These are phyloP conservation scores for Candida manassasensis DNA, from an alignment of 805 yeast genomes.

Conservation along the genomic window DNA sequence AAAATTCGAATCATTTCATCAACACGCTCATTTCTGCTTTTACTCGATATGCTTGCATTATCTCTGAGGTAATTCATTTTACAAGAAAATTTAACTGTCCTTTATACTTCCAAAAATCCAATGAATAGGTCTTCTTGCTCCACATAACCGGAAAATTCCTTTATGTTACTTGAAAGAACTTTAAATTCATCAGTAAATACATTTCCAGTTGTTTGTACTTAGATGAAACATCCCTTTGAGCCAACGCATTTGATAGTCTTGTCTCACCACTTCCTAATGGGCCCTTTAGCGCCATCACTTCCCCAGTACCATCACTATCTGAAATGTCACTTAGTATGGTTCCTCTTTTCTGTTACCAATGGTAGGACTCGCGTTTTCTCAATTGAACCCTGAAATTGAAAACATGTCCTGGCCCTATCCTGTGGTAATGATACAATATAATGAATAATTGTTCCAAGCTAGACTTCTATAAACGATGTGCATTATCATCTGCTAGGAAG, in stretches of 20 bases:
- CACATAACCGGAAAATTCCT: slow-evolving; percentile 14
- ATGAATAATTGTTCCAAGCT: too few species aligned
- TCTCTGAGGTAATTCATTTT: slow-evolving; percentile 4
- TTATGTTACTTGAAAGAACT: neutral
- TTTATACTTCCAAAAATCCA: slow-evolving; percentile 17
- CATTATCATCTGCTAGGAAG: too few species aligned
- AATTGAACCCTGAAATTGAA: slow-evolving; percentile 3
- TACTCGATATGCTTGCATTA: neutral
- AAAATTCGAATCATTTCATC: slow-evolving; percentile 9
- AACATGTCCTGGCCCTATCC: neutral
- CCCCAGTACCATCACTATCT: slow-evolving; percentile 23
- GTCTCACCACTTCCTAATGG: slow-evolving; percentile 41
- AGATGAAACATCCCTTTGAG: slow-evolving; percentile 44
- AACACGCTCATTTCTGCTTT: slow-evolving; percentile 10
- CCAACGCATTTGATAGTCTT: slow-evolving; percentile 33
- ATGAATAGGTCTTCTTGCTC: slow-evolving; percentile 20
- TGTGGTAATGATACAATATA: too few species aligned
- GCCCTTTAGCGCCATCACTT: slow-evolving; percentile 38
- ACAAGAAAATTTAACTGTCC: slow-evolving; percentile 12
- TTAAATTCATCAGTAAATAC: slow-evolving; percentile 3
- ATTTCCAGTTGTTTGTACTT: slow-evolving; percentile 5
- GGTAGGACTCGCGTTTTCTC: slow-evolving; percentile 5
- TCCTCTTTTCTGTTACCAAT: slow-evolving; percentile 4
- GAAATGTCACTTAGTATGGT: slow-evolving; percentile 19
- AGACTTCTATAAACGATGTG: too few species aligned